These are phyloP conservation scores for Oxyria digyna DNA, from an alignment of 148 eudicot genomes.

Conservation along the genomic window DNA sequence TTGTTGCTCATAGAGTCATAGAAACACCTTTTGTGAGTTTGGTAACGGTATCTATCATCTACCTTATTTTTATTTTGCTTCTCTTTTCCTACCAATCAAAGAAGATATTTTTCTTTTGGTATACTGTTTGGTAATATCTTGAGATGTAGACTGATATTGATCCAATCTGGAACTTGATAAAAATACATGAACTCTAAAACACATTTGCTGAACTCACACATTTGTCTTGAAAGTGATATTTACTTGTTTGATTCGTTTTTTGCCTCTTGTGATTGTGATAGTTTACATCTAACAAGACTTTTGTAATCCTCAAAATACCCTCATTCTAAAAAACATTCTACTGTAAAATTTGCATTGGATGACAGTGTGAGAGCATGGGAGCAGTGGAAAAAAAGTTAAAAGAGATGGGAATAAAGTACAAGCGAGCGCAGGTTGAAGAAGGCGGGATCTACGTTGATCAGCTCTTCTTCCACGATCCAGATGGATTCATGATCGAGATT, in stretches of 20 bases:
- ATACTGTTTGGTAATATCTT: too few species aligned
- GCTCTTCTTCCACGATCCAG: constrained; percentile 84
- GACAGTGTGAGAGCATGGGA: constrained; percentile 84
- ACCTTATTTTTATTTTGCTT: background rate
- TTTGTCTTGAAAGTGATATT: background rate
- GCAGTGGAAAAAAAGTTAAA: constrained; percentile 64
- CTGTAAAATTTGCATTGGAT: too few species aligned
- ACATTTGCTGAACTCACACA: background rate
- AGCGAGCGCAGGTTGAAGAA: constrained; percentile 58
- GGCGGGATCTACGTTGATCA: constrained; percentile 74
- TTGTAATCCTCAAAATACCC: background rate
- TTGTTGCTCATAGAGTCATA: background rate
- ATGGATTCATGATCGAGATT: constrained; percentile 87
- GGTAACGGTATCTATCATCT: background rate
- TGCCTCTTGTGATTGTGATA: constrained; percentile 6
- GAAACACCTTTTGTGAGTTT: background rate
- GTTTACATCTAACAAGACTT: background rate
- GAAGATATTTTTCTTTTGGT: too few species aligned
- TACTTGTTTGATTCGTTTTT: background rate
- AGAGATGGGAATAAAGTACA: constrained; percentile 51
- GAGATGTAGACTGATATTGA: background rate
- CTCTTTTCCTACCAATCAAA: background rate
- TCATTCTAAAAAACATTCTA: too few species aligned
- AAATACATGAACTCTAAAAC: background rate
- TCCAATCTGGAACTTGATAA: background rate